A percentile compares a stretch with the other conserved stretches of the same genome.
Evolutionary conservation across 805 yeast species (phyloP).

Genomic region (Metschnikowia matae): DNA sequence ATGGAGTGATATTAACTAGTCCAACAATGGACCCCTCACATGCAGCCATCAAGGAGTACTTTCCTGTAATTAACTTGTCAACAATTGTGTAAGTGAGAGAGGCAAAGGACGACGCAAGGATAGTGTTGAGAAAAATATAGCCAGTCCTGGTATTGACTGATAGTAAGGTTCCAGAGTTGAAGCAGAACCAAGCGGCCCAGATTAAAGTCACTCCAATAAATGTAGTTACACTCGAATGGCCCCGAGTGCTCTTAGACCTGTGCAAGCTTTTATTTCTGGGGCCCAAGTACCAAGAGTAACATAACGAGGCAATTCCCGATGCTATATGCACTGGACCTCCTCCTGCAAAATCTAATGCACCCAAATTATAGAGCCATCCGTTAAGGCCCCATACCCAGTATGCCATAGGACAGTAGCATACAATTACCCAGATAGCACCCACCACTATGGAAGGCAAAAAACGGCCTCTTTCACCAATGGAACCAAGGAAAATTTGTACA

Average conservation of each 20-base stretch:
- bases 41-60: slow-evolving; percentile 40
- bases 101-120: slow-evolving; percentile 49
- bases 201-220: slow-evolving; percentile 44
- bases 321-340: slow-evolving; percentile 50
- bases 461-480: slow-evolving; percentile 41
- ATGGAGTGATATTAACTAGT: slow-evolving; percentile 44
- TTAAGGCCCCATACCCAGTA: slow-evolving; percentile 45
- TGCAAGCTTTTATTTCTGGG: slow-evolving; percentile 32
- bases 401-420: slow-evolving; percentile 45
- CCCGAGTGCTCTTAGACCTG: slow-evolving; percentile 21
- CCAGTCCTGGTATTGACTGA: slow-evolving; percentile 41
- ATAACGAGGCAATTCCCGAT: slow-evolving; percentile 40
- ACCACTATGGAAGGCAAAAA: slow-evolving; percentile 39
- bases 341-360: slow-evolving; percentile 47
- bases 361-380: slow-evolving; percentile 43
- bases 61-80: slow-evolving; percentile 40
- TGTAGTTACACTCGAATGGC: slow-evolving; percentile 35
- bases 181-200: slow-evolving; percentile 49
- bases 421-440: slow-evolving; percentile 38
- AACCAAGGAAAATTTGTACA: slow-evolving; percentile 44
- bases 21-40: slow-evolving; percentile 46
- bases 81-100: slow-evolving; percentile 40
- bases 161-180: slow-evolving; percentile 44
- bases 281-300: slow-evolving; percentile 43
- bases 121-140: slow-evolving; percentile 46